phyloP scores from a whole-genome alignment of 2,329 filamentous ascomycete genomes.

The Cordyceps javanica region DNA sequence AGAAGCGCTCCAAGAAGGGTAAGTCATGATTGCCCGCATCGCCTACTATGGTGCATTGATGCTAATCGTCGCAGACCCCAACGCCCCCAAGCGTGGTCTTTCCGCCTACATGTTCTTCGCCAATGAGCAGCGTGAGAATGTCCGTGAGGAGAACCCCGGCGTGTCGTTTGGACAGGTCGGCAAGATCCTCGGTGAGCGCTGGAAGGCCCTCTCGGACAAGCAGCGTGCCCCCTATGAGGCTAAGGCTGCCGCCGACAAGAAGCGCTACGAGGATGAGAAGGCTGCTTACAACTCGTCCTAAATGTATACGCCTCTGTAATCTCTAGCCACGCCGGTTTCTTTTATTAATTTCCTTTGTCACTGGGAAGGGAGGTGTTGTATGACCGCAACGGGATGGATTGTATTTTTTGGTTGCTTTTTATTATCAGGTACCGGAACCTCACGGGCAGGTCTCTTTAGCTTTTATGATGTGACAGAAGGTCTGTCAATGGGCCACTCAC shows the following conservation, averaged over 20 bases:
- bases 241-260: constrained; percentile 96
- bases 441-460: constrained; percentile 27
- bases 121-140: constrained; percentile 97
- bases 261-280: constrained; percentile 99
- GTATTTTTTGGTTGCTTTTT: constrained; percentile 29
- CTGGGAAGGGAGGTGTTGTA: constrained; percentile 34
- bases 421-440: constrained; percentile 24
- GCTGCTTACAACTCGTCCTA: constrained; percentile 62
- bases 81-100: constrained; percentile 97
- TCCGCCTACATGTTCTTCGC: constrained; percentile 99
- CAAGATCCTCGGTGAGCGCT: constrained; percentile 96
- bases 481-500: constrained; percentile 6
- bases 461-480: constrained; percentile 11
- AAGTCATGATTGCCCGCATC: constrained; percentile 22
- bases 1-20: constrained; percentile 57
- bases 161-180: constrained; percentile 98
- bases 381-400: constrained; percentile 34
- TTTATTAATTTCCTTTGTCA: constrained; percentile 27
- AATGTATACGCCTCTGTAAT: constrained; percentile 16
- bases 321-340: constrained; percentile 22
- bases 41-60: background rate
- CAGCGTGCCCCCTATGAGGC: constrained; percentile 91
- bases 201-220: constrained; percentile 94
- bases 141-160: constrained; percentile 95
- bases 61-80: constrained; percentile 61